phyloP scores from a whole-genome alignment of 1,284 basidiomycete genomes.

The Cutaneotrichosporon spelunceum region DNA sequence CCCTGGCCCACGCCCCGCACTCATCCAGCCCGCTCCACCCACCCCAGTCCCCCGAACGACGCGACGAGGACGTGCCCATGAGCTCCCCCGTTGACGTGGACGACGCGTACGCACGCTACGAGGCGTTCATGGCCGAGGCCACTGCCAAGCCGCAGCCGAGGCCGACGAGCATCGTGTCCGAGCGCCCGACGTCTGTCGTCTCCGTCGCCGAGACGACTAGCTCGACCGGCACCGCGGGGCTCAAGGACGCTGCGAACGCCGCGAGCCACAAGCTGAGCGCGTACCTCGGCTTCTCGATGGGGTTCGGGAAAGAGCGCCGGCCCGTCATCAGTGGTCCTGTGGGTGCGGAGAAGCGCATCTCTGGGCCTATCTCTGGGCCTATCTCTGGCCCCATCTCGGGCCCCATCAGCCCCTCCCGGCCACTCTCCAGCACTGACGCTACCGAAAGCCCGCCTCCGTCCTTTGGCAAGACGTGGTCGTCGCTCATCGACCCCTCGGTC shows the following conservation, averaged over 20 bases:
- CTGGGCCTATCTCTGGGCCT: background rate
- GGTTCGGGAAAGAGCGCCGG: background rate
- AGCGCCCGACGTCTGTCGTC: slow-evolving; percentile 1
- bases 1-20: too few species aligned
- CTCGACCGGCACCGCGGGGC: background rate
- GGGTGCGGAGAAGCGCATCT: background rate
- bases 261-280: slow-evolving; percentile 23
- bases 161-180: background rate
- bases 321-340: background rate
- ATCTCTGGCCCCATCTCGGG: slow-evolving; percentile 14
- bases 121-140: slow-evolving; percentile 63
- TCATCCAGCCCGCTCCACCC: too few species aligned
- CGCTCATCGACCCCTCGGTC: slow-evolving; percentile 76
- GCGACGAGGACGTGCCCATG: background rate
- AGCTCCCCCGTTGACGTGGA: slow-evolving; percentile 55
- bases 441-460: slow-evolving; percentile 13
- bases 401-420: background rate
- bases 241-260: background rate
- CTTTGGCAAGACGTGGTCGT: slow-evolving; percentile 74
- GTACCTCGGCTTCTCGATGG: slow-evolving; percentile 26
- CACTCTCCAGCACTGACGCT: background rate
- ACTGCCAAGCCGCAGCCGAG: background rate
- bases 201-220: background rate
- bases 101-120: slow-evolving; percentile 88
- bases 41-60: background rate